Conservation (phyloP, 805 yeast genomes). For the Diddensiella santjacobensis region DNA sequence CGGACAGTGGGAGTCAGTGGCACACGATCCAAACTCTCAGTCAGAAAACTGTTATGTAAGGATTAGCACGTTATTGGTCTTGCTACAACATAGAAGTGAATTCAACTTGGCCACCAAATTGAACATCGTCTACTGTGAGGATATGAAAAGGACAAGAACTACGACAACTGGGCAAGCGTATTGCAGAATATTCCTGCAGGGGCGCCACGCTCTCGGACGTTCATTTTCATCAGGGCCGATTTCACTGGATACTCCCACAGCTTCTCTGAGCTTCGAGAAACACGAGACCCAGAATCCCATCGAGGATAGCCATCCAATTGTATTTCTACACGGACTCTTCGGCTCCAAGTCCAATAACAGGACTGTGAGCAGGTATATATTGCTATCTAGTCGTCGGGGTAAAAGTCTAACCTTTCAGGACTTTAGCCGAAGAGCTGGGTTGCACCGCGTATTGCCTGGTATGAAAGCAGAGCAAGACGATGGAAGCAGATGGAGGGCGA, state of each 20-base stretch:
- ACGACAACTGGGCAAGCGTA: too few relatives aligned
- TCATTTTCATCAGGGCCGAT: background rate
- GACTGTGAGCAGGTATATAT: slow-evolving; percentile 57
- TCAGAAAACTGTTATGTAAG: too few relatives aligned
- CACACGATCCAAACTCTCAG: too few relatives aligned
- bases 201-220: too few relatives aligned
- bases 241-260: slow-evolving; percentile 34
- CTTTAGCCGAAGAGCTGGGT: background rate
- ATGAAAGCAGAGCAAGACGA: background rate
- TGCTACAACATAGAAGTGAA: too few relatives aligned
- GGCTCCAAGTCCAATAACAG: slow-evolving; percentile 82
- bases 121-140: too few relatives aligned
- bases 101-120: too few relatives aligned
- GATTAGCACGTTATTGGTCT: too few relatives aligned
- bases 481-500: background rate
- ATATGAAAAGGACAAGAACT: too few relatives aligned
- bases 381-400: too few relatives aligned
- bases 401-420: slow-evolving; percentile 7
- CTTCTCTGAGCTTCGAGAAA: slow-evolving; percentile 52
- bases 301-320: slow-evolving; percentile 47
- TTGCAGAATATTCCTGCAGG: background rate
- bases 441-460: slow-evolving; percentile 3
- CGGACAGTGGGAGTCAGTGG: too few relatives aligned
- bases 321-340: slow-evolving; percentile 84
- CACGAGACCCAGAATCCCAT: slow-evolving; percentile 34